Evolutionary conservation across 2,329 filamentous ascomycete genomes (phyloP).

Genomic region (Alternaria ethzedia): DNA sequence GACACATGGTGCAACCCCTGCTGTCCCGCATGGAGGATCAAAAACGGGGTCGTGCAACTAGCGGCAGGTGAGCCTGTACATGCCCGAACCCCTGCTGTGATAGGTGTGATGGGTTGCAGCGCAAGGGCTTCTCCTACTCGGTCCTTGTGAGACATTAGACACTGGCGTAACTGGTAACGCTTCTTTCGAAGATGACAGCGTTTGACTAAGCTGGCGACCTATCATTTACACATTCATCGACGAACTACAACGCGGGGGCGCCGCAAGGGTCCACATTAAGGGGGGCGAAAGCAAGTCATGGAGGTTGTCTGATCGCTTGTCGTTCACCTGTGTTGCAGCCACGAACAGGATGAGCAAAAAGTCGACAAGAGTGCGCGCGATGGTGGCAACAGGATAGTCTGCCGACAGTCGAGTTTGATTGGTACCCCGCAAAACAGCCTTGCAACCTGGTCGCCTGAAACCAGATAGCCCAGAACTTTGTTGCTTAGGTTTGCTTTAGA

Average conservation of each 20-base stretch:
- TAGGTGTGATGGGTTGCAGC: slow-evolving; percentile 8
- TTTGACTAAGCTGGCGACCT: not conserved
- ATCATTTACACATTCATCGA: not conserved
- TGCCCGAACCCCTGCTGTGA: slow-evolving; percentile 11
- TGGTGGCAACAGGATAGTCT: slow-evolving; percentile 4
- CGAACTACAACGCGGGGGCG: not conserved
- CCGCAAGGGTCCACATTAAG: not conserved
- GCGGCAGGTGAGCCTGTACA: slow-evolving; percentile 17
- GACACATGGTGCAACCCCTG: slow-evolving; percentile 16
- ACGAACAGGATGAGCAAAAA: not conserved
- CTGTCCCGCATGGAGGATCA: slow-evolving; percentile 23
- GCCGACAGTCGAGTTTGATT: slow-evolving; percentile 1
- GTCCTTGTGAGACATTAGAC: slow-evolving; percentile 12
- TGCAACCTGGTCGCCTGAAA: slow-evolving; percentile 9
- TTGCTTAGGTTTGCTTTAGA: slow-evolving; percentile 6
- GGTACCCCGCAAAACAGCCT: slow-evolving; percentile 9
- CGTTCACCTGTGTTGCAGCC: not conserved
- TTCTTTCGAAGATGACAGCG: not conserved
- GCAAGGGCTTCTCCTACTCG: slow-evolving; percentile 7
- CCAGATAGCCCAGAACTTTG: slow-evolving; percentile 14
- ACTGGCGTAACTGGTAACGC: not conserved
- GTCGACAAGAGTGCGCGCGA: not conserved
- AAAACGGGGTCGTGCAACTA: slow-evolving; percentile 20
- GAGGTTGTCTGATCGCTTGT: not conserved
- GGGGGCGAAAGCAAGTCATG: not conserved